Conservation (phyloP, 2,329 filamentous ascomycete species). For the Stemphylium lycopersici region DNA sequence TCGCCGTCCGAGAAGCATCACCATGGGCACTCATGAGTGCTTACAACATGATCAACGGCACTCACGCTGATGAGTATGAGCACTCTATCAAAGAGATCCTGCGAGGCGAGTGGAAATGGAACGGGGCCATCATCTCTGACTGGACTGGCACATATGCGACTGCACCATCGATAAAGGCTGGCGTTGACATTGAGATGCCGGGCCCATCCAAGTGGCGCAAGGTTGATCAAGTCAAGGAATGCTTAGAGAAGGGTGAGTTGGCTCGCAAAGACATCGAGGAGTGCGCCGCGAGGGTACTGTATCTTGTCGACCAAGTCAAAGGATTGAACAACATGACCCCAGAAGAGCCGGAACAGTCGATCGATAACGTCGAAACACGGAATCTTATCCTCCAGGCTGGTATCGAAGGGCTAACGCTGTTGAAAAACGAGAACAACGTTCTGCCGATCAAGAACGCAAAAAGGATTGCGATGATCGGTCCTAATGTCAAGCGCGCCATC, state of each 20-base stretch:
- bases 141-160: constrained; percentile 51
- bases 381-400: constrained; percentile 66
- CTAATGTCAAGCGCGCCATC: constrained; percentile 70
- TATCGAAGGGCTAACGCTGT: constrained; percentile 65
- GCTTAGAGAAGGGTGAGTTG: constrained; percentile 45
- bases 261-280: constrained; percentile 56
- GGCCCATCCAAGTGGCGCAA: constrained; percentile 50
- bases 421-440: constrained; percentile 67
- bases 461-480: constrained; percentile 70
- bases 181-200: constrained; percentile 51
- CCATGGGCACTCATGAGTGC: constrained; percentile 74
- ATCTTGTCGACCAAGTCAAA: constrained; percentile 67
- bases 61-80: constrained; percentile 50
- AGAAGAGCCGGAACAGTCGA: constrained; percentile 64
- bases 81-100: constrained; percentile 52
- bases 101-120: constrained; percentile 50
- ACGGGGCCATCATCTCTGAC: constrained; percentile 53
- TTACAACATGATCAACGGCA: constrained; percentile 71
- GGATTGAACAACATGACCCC: constrained; percentile 61
- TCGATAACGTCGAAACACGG: constrained; percentile 61
- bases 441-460: constrained; percentile 64
- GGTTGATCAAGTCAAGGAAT: constrained; percentile 41
- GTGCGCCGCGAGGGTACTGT: constrained; percentile 63
- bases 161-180: constrained; percentile 47
- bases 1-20: constrained; percentile 69